Percentiles rank a stretch among this genome's conserved stretches.
Conservation (phyloP, 257 asterid species). For the Perilla frutescens region DNA sequence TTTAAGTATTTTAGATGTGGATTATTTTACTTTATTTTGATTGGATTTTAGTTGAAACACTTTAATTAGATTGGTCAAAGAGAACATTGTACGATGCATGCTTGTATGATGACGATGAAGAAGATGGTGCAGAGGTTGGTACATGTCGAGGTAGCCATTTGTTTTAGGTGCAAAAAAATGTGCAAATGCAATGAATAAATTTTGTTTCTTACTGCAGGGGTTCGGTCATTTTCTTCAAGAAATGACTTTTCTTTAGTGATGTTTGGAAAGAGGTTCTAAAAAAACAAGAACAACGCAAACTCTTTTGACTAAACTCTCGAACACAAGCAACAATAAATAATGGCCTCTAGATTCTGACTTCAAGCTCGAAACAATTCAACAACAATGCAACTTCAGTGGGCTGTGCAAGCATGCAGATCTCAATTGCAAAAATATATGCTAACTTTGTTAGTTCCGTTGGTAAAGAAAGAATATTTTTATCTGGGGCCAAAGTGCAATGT, state of each 20-base stretch:
- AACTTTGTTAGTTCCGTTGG: no score
- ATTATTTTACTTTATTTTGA: not conserved
- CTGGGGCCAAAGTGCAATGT: no score
- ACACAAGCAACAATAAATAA: slow-evolving; percentile 60
- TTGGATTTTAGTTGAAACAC: slow-evolving; percentile 37
- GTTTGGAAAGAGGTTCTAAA: slow-evolving; percentile 56
- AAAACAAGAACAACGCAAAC: slow-evolving; percentile 44
- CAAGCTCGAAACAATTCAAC: slow-evolving; percentile 53
- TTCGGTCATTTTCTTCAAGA: slow-evolving; percentile 64
- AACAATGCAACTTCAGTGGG: slow-evolving; percentile 69
- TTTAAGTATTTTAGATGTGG: no score
- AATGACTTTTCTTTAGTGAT: slow-evolving; percentile 56
- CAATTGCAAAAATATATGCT: not conserved
- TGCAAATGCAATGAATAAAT: not conserved
- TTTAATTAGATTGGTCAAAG: slow-evolving; percentile 57
- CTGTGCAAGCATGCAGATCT: slow-evolving; percentile 71
- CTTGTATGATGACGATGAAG: slow-evolving; percentile 55
- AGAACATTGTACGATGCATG: slow-evolving; percentile 69
- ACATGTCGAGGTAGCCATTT: not conserved
- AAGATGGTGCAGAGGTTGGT: slow-evolving; percentile 55
- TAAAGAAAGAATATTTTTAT: no score
- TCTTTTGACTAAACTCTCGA: slow-evolving; percentile 48
- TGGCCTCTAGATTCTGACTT: slow-evolving; percentile 59
- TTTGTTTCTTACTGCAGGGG: slow-evolving; percentile 42
- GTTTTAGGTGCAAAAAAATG: not conserved